Evolutionary conservation across 2,329 filamentous ascomycete genomes (phyloP), one percentile per base, ranked within the genome.

Genomic region (Byssochlamys sp.): DNA sequence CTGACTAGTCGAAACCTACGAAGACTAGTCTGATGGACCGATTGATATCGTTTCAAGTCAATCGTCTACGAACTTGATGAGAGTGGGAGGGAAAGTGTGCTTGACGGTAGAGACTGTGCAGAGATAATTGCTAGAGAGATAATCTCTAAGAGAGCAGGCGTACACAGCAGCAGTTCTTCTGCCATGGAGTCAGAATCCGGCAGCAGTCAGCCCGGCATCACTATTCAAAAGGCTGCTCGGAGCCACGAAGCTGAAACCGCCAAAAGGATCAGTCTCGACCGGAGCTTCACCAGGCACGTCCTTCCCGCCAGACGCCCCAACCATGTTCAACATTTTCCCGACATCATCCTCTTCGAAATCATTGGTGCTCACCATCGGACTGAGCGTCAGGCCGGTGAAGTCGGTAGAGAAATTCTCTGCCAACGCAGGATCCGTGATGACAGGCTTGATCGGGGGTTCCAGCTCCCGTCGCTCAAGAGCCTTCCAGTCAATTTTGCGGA

Each of bases 331-430:
- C 63, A 55, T 48, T 19, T 61, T 62, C 6, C 57, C 61, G 35
- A 59, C 54, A 29, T 62, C 59, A 33, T 67, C 66, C 14, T 69
- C 68, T 9, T 67, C 67, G 27, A 71, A 69, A 0, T 61, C 62
- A 51, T 26, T 56, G n/a, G 62, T 63, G 1, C 63, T 63, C 56
- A 85, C 69, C 1, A 88, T 80, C 4, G 91, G 90, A 70, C 89
- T 95, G 55, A 97, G 79, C 2, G 89, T 83, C 61, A 96, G 75
- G 57, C 88, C 85, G 0, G 92, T 99, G 71, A 99, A 99, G 70
- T 96, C 91, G n/a, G 80, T 79, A 0, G 89, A 84, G 74, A 99
- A 99, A 75, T 99, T 99, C 81, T 99, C 95, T 0, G 94, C 94
- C 52, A 96, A 80, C 71, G 95, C 91, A 0, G 94, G 94, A 67